Evolutionary conservation across 2,329 filamentous ascomycete species (phyloP).

Genomic region (Rhexocercosporidium sp.): DNA sequence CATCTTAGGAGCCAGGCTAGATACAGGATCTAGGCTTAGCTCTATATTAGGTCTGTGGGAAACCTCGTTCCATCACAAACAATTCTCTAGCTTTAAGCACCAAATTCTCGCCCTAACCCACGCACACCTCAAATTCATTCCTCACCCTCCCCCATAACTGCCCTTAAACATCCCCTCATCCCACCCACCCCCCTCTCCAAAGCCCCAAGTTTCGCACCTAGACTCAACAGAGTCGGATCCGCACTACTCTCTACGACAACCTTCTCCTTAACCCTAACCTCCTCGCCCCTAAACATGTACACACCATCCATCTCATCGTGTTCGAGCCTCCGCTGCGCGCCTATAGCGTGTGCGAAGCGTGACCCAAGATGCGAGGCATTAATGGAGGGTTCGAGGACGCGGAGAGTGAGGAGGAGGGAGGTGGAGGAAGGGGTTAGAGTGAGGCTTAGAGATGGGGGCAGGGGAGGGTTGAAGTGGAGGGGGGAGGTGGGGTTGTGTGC

Average conservation of each 20-base stretch:
- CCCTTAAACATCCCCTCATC: slow-evolving; percentile 72
- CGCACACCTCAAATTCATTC: background rate
- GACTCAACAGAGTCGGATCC: slow-evolving; percentile 82
- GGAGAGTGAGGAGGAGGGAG: slow-evolving; percentile 71
- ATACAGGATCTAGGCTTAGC: too few relatives aligned
- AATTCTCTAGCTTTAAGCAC: too few relatives aligned
- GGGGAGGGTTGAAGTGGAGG: slow-evolving; percentile 61
- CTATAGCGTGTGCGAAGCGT: slow-evolving; percentile 73
- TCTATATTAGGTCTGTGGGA: too few relatives aligned
- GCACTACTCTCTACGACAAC: slow-evolving; percentile 76
- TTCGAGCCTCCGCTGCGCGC: slow-evolving; percentile 65
- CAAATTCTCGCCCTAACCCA: too few relatives aligned
- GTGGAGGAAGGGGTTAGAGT: slow-evolving; percentile 73
- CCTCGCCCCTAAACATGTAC: slow-evolving; percentile 68
- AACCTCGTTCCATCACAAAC: too few relatives aligned
- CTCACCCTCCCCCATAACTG: slow-evolving; percentile 68
- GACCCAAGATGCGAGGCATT: slow-evolving; percentile 65
- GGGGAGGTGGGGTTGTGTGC: slow-evolving; percentile 11
- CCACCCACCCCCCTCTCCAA: slow-evolving; percentile 75
- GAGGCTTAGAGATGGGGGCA: slow-evolving; percentile 75
- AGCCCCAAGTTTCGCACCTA: slow-evolving; percentile 82
- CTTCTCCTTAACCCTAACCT: slow-evolving; percentile 89
- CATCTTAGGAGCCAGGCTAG: too few relatives aligned
- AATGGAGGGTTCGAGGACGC: slow-evolving; percentile 70
- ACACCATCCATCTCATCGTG: slow-evolving; percentile 82